Evolutionary conservation across 1,139 yeast species (phyloP).

Genomic region (Saccharomyces hybrid): DNA sequence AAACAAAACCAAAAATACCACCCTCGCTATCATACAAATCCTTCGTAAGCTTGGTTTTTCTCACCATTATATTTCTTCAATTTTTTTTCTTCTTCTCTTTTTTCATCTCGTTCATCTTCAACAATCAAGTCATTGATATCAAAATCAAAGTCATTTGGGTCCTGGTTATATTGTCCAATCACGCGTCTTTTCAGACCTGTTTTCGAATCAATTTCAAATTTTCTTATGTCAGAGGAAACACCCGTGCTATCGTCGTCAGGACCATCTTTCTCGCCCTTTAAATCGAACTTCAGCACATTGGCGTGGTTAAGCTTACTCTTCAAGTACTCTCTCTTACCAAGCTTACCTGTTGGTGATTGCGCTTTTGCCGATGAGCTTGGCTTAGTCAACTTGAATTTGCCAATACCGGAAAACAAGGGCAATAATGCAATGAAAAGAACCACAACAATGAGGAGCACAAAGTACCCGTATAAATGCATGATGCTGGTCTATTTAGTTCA

Average conservation of each 20-base stretch:
- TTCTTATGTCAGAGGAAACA: constrained; percentile 9
- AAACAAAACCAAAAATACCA: neutral
- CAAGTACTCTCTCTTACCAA: constrained; percentile 5
- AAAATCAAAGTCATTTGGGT: constrained; percentile 31
- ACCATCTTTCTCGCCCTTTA: constrained; percentile 12
- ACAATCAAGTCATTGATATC: constrained; percentile 31
- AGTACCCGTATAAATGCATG: constrained; percentile 22
- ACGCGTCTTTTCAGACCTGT: constrained; percentile 30
- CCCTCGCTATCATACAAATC: constrained; percentile 13
- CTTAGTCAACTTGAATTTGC: constrained; percentile 19
- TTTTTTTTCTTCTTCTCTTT: constrained; percentile 15
- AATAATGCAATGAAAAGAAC: constrained; percentile 19
- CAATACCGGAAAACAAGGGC: constrained; percentile 29
- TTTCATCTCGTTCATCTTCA: constrained; percentile 27
- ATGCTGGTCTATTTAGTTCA: neutral
- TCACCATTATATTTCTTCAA: constrained; percentile 18
- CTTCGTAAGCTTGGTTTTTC: constrained; percentile 15
- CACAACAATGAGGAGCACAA: constrained; percentile 19
- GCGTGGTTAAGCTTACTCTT: constrained; percentile 9
- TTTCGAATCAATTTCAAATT: constrained; percentile 20
- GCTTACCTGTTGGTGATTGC: neutral
- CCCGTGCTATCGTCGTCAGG: constrained; percentile 1
- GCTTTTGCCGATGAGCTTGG: neutral
- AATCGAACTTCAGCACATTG: constrained; percentile 18
- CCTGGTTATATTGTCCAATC: constrained; percentile 22